Conservation (phyloP, 495 filamentous ascomycete genomes). For the Penicillium samsonianum region DNA sequence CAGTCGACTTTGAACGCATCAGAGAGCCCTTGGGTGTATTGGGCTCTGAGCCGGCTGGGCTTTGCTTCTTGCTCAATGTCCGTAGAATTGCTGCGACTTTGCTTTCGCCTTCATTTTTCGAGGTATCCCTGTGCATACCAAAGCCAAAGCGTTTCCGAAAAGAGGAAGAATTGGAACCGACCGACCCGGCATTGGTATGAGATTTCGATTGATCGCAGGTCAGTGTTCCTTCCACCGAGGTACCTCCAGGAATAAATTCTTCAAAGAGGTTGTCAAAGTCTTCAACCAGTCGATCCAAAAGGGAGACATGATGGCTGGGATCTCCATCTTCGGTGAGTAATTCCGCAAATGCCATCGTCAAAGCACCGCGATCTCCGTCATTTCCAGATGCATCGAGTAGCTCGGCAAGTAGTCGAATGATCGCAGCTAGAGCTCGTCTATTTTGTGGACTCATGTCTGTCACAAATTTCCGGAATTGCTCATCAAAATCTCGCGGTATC, state of each 20-base stretch:
- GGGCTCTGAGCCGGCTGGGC: constrained; percentile 54
- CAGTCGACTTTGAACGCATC: constrained; percentile 78
- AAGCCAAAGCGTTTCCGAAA: constrained; percentile 81
- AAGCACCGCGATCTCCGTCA: constrained; percentile 85
- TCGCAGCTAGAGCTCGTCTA: constrained; percentile 78
- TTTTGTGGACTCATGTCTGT: constrained; percentile 88
- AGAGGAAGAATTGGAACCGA: constrained; percentile 76
- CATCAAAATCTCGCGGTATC: constrained; percentile 77
- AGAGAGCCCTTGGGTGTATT: constrained; percentile 64
- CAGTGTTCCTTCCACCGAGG: constrained; percentile 43
- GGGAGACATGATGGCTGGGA: constrained; percentile 81
- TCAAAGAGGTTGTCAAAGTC: constrained; percentile 89
- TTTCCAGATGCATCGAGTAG: constrained; percentile 92
- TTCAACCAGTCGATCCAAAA: constrained; percentile 89
- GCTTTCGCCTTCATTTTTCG: constrained; percentile 66
- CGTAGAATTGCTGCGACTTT: constrained; percentile 80
- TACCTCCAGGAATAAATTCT: constrained; percentile 55
- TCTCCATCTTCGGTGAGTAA: constrained; percentile 75
- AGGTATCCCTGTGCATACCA: constrained; percentile 71
- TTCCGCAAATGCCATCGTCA: constrained; percentile 90
- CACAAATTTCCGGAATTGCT: constrained; percentile 76
- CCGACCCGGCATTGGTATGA: constrained; percentile 55
- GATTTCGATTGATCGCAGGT: constrained; percentile 51
- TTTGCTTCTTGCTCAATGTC: constrained; percentile 82
- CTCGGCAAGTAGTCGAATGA: constrained; percentile 83